phyloP scores from a whole-genome alignment of 805 yeast species.

The Tetrapisispora pingtungensis region DNA sequence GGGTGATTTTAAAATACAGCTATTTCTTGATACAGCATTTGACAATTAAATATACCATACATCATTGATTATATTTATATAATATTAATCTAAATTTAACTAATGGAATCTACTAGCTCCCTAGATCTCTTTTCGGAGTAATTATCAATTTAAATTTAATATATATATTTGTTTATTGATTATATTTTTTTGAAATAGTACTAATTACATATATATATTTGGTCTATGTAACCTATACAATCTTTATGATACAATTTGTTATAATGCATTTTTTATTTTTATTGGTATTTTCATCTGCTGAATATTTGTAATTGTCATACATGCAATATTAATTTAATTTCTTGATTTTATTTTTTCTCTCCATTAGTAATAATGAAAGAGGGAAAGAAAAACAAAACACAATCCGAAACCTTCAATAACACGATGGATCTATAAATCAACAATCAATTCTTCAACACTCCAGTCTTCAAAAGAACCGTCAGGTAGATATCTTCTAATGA shows the following conservation, averaged over 20 bases:
- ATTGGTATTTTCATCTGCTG: too few relatives aligned
- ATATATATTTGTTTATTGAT: neutral
- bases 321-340: too few relatives aligned
- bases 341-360: too few relatives aligned
- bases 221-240: neutral
- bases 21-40: constrained; percentile 46
- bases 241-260: neutral
- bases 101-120: too few relatives aligned
- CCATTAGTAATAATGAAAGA: too few relatives aligned
- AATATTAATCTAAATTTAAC: too few relatives aligned
- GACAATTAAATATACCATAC: constrained; percentile 7
- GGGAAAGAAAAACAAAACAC: too few relatives aligned
- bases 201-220: neutral
- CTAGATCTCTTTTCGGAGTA: too few relatives aligned
- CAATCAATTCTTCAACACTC: constrained; percentile 96
- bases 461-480: constrained; percentile 97
- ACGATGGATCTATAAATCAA: constrained; percentile 44
- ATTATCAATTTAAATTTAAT: too few relatives aligned
- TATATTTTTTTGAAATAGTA: neutral
- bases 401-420: too few relatives aligned
- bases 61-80: too few relatives aligned
- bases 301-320: too few relatives aligned
- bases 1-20: constrained; percentile 47
- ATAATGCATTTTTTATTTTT: neutral
- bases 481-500: constrained; percentile 90